Percentiles rank a stretch among this genome's conserved stretches.
Conservation (phyloP, 768 basidiomycete genomes). For the Rhizopogon vulgaris region DNA sequence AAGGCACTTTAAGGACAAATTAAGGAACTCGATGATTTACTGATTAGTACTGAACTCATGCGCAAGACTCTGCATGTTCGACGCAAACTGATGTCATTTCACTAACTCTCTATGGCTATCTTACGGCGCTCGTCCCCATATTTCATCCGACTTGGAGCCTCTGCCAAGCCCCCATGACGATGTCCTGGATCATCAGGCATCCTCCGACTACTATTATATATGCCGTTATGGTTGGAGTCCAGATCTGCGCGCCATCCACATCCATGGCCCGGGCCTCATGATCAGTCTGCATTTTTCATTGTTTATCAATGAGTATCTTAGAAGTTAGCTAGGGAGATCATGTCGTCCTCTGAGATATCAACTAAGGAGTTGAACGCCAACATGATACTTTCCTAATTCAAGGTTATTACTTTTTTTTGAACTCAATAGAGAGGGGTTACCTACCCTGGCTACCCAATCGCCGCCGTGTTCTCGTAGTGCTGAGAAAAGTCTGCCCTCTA, state of each 20-base stretch:
- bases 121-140: no score
- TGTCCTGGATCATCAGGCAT: conserved; percentile 53
- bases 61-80: no score
- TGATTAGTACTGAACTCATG: no score
- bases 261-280: conserved; percentile 30
- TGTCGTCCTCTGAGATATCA: conserved; percentile 62
- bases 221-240: conserved; percentile 28
- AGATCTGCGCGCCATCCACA: conserved; percentile 25
- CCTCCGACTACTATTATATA: conserved; percentile 58
- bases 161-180: no score
- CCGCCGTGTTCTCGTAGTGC: conserved; percentile 46
- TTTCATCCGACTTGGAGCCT: no score
- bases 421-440: conserved; percentile 6
- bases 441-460: no score
- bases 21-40: no score
- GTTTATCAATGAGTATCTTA: conserved; percentile 33
- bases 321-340: conserved; percentile 51
- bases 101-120: no score
- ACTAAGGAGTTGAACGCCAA: no score
- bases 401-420: neutral
- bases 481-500: conserved; percentile 51
- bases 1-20: no score
- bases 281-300: conserved; percentile 20
- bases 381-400: no score
- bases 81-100: no score